These are phyloP conservation scores for Termitomyces sp. DNA, from an alignment of 768 basidiomycete genomes.

Conservation along the genomic window DNA sequence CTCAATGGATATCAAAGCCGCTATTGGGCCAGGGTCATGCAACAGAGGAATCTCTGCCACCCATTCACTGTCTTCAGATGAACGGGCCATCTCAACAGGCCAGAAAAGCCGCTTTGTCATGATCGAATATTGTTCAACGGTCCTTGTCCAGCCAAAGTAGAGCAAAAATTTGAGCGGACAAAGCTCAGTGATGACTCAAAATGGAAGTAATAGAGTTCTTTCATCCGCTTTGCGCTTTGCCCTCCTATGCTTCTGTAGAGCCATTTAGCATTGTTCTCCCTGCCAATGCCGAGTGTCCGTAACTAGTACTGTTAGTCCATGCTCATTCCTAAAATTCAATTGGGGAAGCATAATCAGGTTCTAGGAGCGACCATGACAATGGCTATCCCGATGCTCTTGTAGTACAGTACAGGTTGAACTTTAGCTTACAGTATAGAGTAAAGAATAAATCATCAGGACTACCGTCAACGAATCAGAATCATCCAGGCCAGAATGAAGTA, in stretches of 20 bases:
- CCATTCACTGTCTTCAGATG: neutral
- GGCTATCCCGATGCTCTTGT: neutral
- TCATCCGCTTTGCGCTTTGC: neutral
- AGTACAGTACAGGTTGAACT: conserved; percentile 3
- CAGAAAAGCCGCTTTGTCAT: neutral
- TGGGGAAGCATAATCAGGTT: neutral
- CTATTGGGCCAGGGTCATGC: neutral
- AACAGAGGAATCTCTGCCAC: neutral
- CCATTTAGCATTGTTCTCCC: neutral
- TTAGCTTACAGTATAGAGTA: conserved; percentile 1
- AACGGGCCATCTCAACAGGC: neutral
- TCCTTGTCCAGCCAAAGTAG: neutral
- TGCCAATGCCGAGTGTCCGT: neutral
- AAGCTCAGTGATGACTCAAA: neutral
- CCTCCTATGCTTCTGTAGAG: neutral
- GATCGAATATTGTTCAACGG: neutral
- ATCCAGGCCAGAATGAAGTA: conserved; percentile 97
- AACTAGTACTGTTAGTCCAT: neutral
- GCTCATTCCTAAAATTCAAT: neutral
- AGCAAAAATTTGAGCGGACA: neutral
- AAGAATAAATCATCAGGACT: conserved; percentile 7
- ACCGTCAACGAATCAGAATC: conserved; percentile 81
- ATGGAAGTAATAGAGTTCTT: neutral
- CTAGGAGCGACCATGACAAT: neutral
- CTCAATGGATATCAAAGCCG: conserved; percentile 12